Percentiles rank a stretch among this genome's conserved stretches.
These are phyloP conservation scores for Favolaschia claudopus DNA, from an alignment of 768 basidiomycete species.

Conservation along the genomic window DNA sequence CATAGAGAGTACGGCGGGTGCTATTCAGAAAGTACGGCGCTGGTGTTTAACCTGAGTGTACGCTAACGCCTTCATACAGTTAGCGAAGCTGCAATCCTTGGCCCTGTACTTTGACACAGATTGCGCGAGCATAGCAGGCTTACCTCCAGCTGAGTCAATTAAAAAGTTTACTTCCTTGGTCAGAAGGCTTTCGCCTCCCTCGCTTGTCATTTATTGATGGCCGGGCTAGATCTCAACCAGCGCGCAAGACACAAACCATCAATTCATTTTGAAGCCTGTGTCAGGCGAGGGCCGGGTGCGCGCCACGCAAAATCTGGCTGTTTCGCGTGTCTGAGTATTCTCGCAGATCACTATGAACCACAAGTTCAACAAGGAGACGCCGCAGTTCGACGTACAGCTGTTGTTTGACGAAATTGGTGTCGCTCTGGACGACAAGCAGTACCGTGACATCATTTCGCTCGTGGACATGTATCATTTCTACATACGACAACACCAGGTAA, in stretches of 20 bases:
- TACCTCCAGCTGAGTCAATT: constrained; percentile 69
- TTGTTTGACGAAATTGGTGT: constrained; percentile 94
- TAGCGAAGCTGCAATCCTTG: constrained; percentile 86
- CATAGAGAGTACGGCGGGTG: constrained; percentile 86
- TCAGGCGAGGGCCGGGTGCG: constrained; percentile 91
- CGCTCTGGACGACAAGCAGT: constrained; percentile 91
- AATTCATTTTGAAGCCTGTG: constrained; percentile 95
- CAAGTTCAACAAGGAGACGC: constrained; percentile 72
- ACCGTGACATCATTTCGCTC: constrained; percentile 90
- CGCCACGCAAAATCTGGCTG: constrained; percentile 18
- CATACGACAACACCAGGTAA: constrained; percentile 80
- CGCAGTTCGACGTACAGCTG: constrained; percentile 87
- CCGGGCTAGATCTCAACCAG: constrained; percentile 50
- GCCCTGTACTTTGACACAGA: constrained; percentile 97
- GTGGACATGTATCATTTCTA: constrained; percentile 98
- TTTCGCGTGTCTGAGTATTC: constrained; percentile 2
- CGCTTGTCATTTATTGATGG: background rate
- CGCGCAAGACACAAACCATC: constrained; percentile 70
- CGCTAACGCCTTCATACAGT: constrained; percentile 46
- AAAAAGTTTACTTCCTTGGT: constrained; percentile 81
- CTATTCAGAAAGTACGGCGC: constrained; percentile 82
- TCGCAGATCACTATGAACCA: constrained; percentile 83
- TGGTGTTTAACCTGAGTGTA: background rate
- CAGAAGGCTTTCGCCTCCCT: constrained; percentile 13
- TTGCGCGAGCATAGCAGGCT: constrained; percentile 76